phyloP scores from a whole-genome alignment of 306 rosid genomes.

The Vachellia collinsii region DNA sequence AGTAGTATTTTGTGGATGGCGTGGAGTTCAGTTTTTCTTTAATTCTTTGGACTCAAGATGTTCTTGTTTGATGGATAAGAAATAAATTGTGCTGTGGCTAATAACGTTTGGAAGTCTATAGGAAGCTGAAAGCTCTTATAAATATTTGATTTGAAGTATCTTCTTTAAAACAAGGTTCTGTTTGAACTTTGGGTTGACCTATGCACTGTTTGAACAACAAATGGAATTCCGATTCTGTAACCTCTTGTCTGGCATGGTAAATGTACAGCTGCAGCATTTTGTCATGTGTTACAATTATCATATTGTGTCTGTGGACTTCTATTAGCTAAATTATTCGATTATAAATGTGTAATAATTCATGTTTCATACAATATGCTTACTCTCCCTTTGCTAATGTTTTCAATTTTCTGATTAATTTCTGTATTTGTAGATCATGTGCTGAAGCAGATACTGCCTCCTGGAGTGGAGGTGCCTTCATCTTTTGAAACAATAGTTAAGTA shows the following conservation, averaged over 20 bases:
- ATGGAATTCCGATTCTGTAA: neutral
- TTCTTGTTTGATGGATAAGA: neutral
- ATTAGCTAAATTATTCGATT: neutral
- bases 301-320: neutral
- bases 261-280: conserved; percentile 3
- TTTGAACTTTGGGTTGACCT: neutral
- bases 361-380: conserved; percentile 11
- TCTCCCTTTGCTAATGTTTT: conserved; percentile 7
- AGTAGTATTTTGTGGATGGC: neutral
- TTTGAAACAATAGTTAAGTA: conserved; percentile 95
- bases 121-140: neutral
- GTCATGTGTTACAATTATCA: conserved; percentile 12
- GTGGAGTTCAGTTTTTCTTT: neutral
- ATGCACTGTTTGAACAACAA: neutral
- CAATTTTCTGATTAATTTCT: conserved; percentile 19
- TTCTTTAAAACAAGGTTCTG: neutral
- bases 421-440: conserved; percentile 73
- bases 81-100: neutral
- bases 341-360: conserved; percentile 24
- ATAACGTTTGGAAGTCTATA: neutral
- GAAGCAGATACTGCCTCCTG: conserved; percentile 84
- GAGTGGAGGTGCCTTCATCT: conserved; percentile 90
- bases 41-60: neutral
- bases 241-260: neutral
- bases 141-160: neutral